Conservation (phyloP, 495 filamentous ascomycete species). For the Mytilinidion resinicola region DNA sequence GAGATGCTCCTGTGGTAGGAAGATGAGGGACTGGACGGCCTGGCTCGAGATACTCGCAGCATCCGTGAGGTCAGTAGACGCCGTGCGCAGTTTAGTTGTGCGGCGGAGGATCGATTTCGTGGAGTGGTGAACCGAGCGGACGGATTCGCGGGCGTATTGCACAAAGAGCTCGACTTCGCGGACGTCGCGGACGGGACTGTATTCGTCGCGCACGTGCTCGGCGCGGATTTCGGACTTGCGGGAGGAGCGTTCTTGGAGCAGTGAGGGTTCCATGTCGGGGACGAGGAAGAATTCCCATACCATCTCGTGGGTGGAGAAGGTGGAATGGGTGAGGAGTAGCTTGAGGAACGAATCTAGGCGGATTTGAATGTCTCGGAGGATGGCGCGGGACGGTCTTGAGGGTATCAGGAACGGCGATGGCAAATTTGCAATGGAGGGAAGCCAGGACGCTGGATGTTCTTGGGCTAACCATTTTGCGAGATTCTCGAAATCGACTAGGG, state of each 20-base stretch:
- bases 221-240: constrained; percentile 75
- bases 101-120: constrained; percentile 73
- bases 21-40: constrained; percentile 52
- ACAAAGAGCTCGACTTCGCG: constrained; percentile 93
- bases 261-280: constrained; percentile 81
- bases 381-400: constrained; percentile 78
- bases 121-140: constrained; percentile 73
- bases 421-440: constrained; percentile 71
- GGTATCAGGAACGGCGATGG: constrained; percentile 89
- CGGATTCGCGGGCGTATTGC: constrained; percentile 77
- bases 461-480: constrained; percentile 78
- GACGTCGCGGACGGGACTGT: constrained; percentile 69
- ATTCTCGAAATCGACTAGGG: constrained; percentile 84
- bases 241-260: constrained; percentile 81
- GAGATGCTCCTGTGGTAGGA: constrained; percentile 61
- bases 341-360: constrained; percentile 81
- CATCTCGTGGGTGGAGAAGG: constrained; percentile 94
- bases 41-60: constrained; percentile 55
- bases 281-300: constrained; percentile 99
- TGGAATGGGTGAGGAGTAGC: constrained; percentile 79
- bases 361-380: constrained; percentile 81
- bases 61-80: constrained; percentile 58
- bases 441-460: constrained; percentile 92
- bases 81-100: constrained; percentile 53
- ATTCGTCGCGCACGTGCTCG: constrained; percentile 84